Conservation (phyloP, 1,284 basidiomycete genomes). For the Macrocystidia cucumis region DNA sequence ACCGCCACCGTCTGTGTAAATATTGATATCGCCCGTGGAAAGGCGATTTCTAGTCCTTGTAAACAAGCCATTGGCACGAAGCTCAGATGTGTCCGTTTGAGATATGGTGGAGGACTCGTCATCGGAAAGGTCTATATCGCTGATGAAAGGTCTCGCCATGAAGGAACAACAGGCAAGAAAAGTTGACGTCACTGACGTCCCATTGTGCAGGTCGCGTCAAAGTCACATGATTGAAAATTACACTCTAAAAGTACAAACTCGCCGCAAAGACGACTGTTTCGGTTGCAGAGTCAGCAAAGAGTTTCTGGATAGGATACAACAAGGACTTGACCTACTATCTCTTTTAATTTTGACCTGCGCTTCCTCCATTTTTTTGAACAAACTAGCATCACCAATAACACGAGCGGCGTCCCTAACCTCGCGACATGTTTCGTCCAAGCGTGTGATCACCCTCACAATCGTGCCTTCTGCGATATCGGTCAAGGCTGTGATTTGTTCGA, state of each 20-base stretch:
- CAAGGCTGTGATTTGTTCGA: slow-evolving; percentile 87
- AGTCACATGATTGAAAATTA: no score
- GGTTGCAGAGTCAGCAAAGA: slow-evolving; percentile 3
- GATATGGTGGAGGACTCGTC: no score
- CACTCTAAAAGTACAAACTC: slow-evolving; percentile 72
- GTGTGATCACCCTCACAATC: slow-evolving; percentile 93
- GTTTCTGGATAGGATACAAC: slow-evolving; percentile 8
- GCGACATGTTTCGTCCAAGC: slow-evolving; percentile 94
- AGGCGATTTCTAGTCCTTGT: no score
- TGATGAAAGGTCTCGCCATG: slow-evolving; percentile 23
- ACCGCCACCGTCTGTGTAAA: no score
- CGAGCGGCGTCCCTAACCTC: slow-evolving; percentile 96
- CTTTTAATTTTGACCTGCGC: slow-evolving; percentile 90
- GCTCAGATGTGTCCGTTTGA: no score
- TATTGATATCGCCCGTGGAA: no score
- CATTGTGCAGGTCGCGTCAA: no score
- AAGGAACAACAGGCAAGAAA: no score
- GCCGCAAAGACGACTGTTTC: slow-evolving; percentile 77
- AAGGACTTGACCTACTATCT: slow-evolving; percentile 73
- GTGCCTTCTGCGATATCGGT: slow-evolving; percentile 97
- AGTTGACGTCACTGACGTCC: no score
- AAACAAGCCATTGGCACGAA: no score
- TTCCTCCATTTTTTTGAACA: slow-evolving; percentile 98
- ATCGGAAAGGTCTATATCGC: slow-evolving; percentile 10
- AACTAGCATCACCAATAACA: slow-evolving; percentile 92